A percentile compares a stretch with the other conserved stretches of the same genome.
These are phyloP conservation scores for Kondoa malvinella DNA, from an alignment of 768 basidiomycete genomes.

Conservation along the genomic window DNA sequence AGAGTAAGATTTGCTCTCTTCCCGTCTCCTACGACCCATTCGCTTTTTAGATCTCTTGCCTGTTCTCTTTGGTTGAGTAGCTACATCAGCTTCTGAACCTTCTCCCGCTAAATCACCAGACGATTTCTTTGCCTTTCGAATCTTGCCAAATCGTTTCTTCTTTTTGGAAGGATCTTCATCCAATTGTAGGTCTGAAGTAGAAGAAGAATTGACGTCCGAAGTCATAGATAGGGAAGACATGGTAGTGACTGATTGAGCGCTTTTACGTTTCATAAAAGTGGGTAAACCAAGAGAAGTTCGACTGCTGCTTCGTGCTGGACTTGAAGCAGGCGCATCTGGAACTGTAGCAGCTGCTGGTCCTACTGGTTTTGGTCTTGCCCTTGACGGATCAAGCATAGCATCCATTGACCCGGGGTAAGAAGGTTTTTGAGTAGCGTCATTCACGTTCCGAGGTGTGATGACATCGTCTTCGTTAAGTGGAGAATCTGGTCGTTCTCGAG, in stretches of 20 bases:
- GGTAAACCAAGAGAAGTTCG: slow-evolving; percentile 2
- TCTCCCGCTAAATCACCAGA: slow-evolving; percentile 20
- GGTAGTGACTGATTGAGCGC: slow-evolving; percentile 8
- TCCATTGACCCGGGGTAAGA: not conserved
- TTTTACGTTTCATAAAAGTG: slow-evolving; percentile 12
- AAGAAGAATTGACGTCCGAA: not conserved
- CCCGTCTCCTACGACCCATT: slow-evolving; percentile 13
- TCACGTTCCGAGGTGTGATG: not conserved
- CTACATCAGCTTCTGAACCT: not conserved
- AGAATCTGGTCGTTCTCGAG: not conserved
- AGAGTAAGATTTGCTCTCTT: slow-evolving; percentile 16
- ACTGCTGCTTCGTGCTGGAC: not conserved
- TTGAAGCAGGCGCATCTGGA: not conserved
- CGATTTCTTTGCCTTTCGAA: slow-evolving; percentile 10
- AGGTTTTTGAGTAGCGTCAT: not conserved
- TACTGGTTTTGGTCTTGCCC: not conserved
- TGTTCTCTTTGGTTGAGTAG: not conserved
- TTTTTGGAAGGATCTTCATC: not conserved
- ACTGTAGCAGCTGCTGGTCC: not conserved
- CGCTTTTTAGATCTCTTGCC: slow-evolving; percentile 11
- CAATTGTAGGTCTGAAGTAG: not conserved
- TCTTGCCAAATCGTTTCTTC: not conserved
- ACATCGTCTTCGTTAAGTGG: not conserved
- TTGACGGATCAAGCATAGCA: not conserved
- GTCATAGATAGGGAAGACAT: not conserved